Conservation (phyloP, 306 rosid genomes). For the Citrullus mucosospermus region DNA sequence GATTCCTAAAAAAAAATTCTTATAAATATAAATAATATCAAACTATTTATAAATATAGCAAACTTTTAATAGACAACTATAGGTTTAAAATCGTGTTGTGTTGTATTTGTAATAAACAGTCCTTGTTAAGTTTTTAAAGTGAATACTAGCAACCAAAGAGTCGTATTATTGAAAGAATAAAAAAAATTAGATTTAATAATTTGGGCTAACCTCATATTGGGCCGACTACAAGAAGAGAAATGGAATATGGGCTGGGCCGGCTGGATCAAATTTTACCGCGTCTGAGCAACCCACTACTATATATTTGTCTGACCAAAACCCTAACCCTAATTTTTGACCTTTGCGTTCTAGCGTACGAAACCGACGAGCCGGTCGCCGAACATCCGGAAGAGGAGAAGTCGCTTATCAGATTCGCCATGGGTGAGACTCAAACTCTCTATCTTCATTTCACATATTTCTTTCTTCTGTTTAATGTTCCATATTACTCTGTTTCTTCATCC, state of each 20-base stretch:
- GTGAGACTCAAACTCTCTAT: not conserved
- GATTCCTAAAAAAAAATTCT: no score
- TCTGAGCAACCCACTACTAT: not conserved
- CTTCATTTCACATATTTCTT: not conserved
- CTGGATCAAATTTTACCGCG: not conserved
- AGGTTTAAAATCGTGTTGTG: no score
- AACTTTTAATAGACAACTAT: no score
- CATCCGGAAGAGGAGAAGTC: not conserved
- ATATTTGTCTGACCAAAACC: not conserved
- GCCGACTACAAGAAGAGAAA: not conserved
- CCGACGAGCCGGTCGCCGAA: no score
- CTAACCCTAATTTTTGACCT: not conserved
- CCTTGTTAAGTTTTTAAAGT: no score
- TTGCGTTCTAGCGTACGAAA: not conserved
- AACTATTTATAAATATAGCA: no score
- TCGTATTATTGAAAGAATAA: no score
- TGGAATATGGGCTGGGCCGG: not conserved
- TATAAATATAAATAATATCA: no score
- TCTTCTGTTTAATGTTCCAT: not conserved
- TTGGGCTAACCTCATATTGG: not conserved
- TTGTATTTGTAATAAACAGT: no score
- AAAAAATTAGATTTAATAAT: no score
- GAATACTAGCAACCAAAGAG: no score
- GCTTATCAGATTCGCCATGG: constrained; percentile 2
- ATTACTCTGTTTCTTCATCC: not conserved